A percentile compares a stretch with the other conserved stretches of the same genome.
These are phyloP conservation scores for Penicillium cinerascens DNA, from an alignment of 495 filamentous ascomycete genomes.

Conservation along the genomic window DNA sequence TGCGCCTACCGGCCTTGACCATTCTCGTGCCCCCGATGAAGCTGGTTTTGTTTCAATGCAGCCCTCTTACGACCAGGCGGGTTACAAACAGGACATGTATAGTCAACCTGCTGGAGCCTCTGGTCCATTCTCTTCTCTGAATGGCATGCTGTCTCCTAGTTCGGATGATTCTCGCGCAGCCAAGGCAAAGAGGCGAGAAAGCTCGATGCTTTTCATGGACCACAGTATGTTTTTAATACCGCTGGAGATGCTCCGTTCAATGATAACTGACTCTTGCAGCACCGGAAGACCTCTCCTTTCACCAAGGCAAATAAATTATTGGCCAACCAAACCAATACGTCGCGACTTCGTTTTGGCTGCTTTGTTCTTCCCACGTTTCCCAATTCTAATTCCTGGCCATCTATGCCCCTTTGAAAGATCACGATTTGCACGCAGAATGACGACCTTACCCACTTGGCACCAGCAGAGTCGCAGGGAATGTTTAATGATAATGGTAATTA, in stretches of 20 bases:
- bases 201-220: conserved; percentile 57
- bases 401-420: conserved; percentile 13
- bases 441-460: conserved; percentile 24
- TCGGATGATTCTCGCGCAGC: conserved; percentile 34
- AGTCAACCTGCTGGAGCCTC: conserved; percentile 19
- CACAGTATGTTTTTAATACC: conserved; percentile 11
- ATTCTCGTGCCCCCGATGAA: conserved; percentile 37
- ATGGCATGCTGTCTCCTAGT: conserved; percentile 39
- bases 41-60: conserved; percentile 62
- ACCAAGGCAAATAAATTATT: conserved; percentile 13
- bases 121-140: conserved; percentile 37
- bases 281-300: conserved; percentile 9
- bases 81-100: conserved; percentile 25
- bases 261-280: background rate
- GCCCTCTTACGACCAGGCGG: conserved; percentile 51
- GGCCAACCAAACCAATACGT: background rate
- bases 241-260: background rate
- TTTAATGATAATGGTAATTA: conserved; percentile 43
- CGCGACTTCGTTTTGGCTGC: background rate
- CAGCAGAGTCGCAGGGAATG: conserved; percentile 24
- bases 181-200: conserved; percentile 56
- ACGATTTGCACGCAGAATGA: conserved; percentile 35
- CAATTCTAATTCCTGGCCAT: conserved; percentile 5
- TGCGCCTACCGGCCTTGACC: conserved; percentile 18
- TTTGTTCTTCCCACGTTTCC: background rate